These are phyloP conservation scores for Naganishia albida DNA, from an alignment of 1,284 basidiomycete species.

Conservation along the genomic window DNA sequence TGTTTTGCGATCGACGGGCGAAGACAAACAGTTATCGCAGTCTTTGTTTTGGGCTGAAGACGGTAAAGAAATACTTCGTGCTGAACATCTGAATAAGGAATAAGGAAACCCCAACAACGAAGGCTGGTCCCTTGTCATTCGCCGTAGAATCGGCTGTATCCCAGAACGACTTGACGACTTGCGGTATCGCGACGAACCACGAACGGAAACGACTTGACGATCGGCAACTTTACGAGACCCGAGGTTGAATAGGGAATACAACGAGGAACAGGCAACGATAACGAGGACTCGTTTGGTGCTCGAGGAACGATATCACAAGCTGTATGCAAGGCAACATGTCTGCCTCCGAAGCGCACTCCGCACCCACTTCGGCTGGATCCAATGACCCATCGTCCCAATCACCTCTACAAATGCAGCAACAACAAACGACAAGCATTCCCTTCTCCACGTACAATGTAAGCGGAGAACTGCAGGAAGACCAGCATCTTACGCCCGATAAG, in stretches of 20 bases:
- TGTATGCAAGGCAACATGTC: background rate
- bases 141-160: background rate
- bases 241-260: background rate
- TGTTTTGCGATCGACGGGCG: no score
- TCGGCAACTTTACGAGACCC: background rate
- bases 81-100: background rate
- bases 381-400: conserved; percentile 15
- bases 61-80: background rate
- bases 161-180: conserved; percentile 7
- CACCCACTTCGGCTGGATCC: conserved; percentile 20
- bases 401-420: conserved; percentile 25
- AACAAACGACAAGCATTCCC: background rate
- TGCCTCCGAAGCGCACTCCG: conserved; percentile 2
- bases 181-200: conserved; percentile 5
- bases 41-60: background rate
- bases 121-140: conserved; percentile 11
- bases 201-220: conserved; percentile 25
- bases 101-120: no score
- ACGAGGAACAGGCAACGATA: no score
- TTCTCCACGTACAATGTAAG: conserved; percentile 5
- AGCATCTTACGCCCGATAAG: background rate
- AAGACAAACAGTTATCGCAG: no score
- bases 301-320: background rate
- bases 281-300: no score
- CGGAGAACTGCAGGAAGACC: background rate